These are phyloP conservation scores for Magnaporthales sp. DNA, from an alignment of 2,329 filamentous ascomycete species.

Conservation along the genomic window DNA sequence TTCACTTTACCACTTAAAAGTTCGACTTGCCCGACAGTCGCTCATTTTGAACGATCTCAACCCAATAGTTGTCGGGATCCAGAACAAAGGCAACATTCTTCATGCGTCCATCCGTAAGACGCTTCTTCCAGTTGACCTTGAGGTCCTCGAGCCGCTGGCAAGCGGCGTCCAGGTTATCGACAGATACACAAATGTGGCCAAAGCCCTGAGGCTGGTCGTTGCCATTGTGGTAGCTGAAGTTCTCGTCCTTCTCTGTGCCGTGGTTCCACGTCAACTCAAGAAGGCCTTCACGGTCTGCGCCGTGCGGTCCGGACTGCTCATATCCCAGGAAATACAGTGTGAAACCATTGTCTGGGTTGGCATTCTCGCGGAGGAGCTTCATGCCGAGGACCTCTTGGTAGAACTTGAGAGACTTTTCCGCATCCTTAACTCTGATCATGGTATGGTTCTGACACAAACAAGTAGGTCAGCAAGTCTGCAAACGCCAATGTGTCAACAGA, in stretches of 20 bases:
- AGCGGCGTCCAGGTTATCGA: conserved; percentile 82
- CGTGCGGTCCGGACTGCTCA: conserved; percentile 42
- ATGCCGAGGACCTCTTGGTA: conserved; percentile 87
- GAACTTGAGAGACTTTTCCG: conserved; percentile 64
- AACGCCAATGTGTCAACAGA: not conserved
- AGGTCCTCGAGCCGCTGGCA: conserved; percentile 78
- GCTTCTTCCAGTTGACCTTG: conserved; percentile 88
- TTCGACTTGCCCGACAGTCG: conserved; percentile 45
- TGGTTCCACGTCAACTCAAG: conserved; percentile 85
- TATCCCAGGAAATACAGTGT: conserved; percentile 94
- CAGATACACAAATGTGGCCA: conserved; percentile 83
- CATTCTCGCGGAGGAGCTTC: conserved; percentile 64
- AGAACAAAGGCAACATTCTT: conserved; percentile 88
- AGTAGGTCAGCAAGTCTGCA: not conserved
- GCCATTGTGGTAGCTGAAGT: conserved; percentile 84
- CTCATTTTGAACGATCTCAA: conserved; percentile 74
- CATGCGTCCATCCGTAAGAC: conserved; percentile 85
- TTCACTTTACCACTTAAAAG: conserved; percentile 27
- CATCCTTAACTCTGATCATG: conserved; percentile 89
- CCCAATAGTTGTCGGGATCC: conserved; percentile 78
- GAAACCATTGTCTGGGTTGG: conserved; percentile 65
- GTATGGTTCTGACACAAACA: conserved; percentile 66
- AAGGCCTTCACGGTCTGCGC: conserved; percentile 64
- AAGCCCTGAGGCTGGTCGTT: conserved; percentile 91
- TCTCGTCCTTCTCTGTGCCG: conserved; percentile 64